Evolutionary conservation across 352 stramenopile species (phyloP).

Genomic region (Phytopythium ostracodes): DNA sequence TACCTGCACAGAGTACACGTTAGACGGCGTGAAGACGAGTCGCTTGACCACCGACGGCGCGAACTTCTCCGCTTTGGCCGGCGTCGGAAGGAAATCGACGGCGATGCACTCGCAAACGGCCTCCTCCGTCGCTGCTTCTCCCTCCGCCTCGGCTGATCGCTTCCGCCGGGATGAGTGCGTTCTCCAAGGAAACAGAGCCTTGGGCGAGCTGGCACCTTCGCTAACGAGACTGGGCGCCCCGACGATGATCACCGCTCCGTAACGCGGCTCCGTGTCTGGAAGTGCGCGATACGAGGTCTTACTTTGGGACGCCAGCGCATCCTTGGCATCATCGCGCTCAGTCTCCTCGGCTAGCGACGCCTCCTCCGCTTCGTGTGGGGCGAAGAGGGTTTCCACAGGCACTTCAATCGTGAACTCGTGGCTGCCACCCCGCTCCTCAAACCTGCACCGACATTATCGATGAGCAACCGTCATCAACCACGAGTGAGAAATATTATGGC

Average conservation of each 20-base stretch:
- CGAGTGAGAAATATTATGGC: not conserved
- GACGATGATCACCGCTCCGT: slow-evolving; percentile 29
- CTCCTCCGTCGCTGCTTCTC: slow-evolving; percentile 16
- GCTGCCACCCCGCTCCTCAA: slow-evolving; percentile 1
- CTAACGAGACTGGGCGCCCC: slow-evolving; percentile 12
- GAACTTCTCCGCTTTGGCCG: slow-evolving; percentile 17
- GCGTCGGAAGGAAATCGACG: slow-evolving; percentile 59
- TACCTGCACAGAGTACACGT: slow-evolving; percentile 40
- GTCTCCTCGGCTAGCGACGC: slow-evolving; percentile 12
- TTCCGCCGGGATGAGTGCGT: not conserved
- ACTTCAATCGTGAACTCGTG: slow-evolving; percentile 7
- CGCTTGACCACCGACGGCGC: slow-evolving; percentile 41
- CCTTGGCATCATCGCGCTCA: slow-evolving; percentile 9
- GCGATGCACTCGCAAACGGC: slow-evolving; percentile 44
- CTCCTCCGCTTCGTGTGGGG: slow-evolving; percentile 5
- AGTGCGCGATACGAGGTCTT: not conserved
- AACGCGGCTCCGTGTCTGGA: slow-evolving; percentile 11
- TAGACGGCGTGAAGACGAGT: slow-evolving; percentile 33
- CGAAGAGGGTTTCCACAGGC: slow-evolving; percentile 1
- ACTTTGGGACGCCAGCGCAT: not conserved
- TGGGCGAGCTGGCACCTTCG: not conserved
- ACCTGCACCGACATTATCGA: not conserved
- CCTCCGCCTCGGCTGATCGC: not conserved
- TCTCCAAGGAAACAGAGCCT: slow-evolving; percentile 2
- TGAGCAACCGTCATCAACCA: not conserved